Evolutionary conservation across 2,329 filamentous ascomycete species (phyloP).

Genomic region (Huntiella bhutanensis): DNA sequence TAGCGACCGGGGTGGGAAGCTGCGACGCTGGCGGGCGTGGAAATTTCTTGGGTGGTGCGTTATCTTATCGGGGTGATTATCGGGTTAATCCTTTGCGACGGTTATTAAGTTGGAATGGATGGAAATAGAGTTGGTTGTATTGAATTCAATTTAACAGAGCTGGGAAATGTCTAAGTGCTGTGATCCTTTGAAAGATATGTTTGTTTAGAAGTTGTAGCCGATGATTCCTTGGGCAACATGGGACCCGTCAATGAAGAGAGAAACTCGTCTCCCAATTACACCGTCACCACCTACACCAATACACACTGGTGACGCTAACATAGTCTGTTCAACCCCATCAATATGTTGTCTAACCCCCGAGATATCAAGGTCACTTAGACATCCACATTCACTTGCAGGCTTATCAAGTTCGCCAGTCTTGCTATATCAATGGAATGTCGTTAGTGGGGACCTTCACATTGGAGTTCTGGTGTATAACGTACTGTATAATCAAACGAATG

Average conservation of each 20-base stretch:
- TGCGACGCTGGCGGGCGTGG: neutral
- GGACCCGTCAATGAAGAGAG: slow-evolving; percentile 18
- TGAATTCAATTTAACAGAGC: neutral
- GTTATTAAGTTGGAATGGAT: neutral
- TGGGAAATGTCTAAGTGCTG: neutral
- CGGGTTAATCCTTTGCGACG: slow-evolving; percentile 7
- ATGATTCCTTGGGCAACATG: slow-evolving; percentile 30
- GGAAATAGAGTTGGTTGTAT: neutral
- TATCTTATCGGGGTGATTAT: slow-evolving; percentile 5
- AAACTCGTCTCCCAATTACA: slow-evolving; percentile 30
- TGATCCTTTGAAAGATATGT: neutral
- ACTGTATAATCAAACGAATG: slow-evolving; percentile 28
- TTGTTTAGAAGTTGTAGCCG: slow-evolving; percentile 23
- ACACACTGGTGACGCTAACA: slow-evolving; percentile 22
- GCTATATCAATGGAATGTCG: neutral
- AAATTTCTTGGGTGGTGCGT: neutral
- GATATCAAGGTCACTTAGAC: slow-evolving; percentile 9
- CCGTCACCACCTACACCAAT: slow-evolving; percentile 26
- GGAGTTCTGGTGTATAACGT: slow-evolving; percentile 12
- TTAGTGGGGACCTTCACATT: neutral
- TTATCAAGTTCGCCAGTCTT: slow-evolving; percentile 13
- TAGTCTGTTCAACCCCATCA: slow-evolving; percentile 1
- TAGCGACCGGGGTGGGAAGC: neutral
- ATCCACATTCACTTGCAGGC: slow-evolving; percentile 26
- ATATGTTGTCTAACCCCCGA: neutral